phyloP scores from a whole-genome alignment of 768 basidiomycete species.

The Mycena belliarum region DNA sequence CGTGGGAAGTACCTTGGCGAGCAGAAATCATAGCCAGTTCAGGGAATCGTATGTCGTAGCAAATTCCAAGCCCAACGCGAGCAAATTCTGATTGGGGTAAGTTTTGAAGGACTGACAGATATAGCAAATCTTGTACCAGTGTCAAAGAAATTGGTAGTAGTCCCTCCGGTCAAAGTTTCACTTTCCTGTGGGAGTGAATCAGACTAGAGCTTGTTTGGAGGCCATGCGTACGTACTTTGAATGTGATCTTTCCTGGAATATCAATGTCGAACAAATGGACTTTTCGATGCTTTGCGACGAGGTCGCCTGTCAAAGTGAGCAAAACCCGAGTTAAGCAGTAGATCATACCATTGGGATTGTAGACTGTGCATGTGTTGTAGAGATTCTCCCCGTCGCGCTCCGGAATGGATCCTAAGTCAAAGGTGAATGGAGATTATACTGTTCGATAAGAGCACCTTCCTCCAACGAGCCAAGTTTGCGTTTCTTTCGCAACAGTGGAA shows the following conservation, averaged over 20 bases:
- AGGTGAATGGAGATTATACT: not conserved
- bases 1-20: conserved; percentile 60
- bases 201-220: not conserved
- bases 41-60: conserved; percentile 94
- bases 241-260: conserved; percentile 88
- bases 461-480: conserved; percentile 88
- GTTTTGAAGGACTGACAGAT: not conserved
- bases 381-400: conserved; percentile 75
- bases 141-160: conserved; percentile 75
- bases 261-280: conserved; percentile 98
- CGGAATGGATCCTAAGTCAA: conserved; percentile 85
- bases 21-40: conserved; percentile 92
- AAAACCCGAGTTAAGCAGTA: not conserved
- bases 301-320: conserved; percentile 57
- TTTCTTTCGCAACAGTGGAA: conserved; percentile 75
- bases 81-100: conserved; percentile 70
- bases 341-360: conserved; percentile 69
- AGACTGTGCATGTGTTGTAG: conserved; percentile 93
- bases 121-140: conserved; percentile 56
- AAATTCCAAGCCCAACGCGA: conserved; percentile 94
- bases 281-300: conserved; percentile 89
- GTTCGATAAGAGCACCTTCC: conserved; percentile 44
- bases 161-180: conserved; percentile 81
- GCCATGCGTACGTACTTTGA: conserved; percentile 57
- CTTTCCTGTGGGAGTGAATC: conserved; percentile 63